phyloP scores from a whole-genome alignment of 2,329 filamentous ascomycete species.

The Fusarium euwallaceae region DNA sequence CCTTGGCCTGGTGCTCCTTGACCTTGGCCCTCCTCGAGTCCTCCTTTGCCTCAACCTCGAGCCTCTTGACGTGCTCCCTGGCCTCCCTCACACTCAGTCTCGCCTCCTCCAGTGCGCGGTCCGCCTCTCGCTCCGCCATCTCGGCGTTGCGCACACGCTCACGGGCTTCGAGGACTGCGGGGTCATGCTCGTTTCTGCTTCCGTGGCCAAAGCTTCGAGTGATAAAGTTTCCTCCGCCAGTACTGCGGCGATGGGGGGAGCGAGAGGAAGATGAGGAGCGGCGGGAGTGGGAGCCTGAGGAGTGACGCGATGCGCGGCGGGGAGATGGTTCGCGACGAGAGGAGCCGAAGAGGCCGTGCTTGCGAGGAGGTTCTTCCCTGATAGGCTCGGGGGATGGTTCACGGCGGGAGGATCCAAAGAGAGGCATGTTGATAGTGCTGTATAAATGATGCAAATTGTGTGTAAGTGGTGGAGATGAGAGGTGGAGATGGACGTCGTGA shows the following conservation, averaged over 20 bases:
- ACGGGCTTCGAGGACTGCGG: conserved; percentile 70
- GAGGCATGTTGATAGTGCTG: conserved; percentile 45
- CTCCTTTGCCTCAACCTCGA: conserved; percentile 76
- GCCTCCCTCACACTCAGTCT: conserved; percentile 72
- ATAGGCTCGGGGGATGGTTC: conserved; percentile 51
- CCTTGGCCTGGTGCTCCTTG: conserved; percentile 74
- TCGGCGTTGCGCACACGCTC: conserved; percentile 74
- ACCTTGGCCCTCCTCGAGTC: conserved; percentile 75
- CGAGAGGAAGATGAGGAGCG: conserved; percentile 25
- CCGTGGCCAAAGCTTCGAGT: conserved; percentile 60
- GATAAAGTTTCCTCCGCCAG: conserved; percentile 52
- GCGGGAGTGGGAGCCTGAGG: conserved; percentile 25
- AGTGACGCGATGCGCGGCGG: conserved; percentile 28
- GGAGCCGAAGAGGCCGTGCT: conserved; percentile 54
- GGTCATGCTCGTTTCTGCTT: conserved; percentile 65
- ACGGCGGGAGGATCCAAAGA: conserved; percentile 47
- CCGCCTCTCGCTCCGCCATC: conserved; percentile 73
- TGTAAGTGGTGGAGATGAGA: not conserved
- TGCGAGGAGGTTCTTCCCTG: conserved; percentile 44
- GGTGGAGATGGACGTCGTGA: not conserved
- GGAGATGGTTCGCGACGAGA: conserved; percentile 47
- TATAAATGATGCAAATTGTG: not conserved
- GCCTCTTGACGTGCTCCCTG: conserved; percentile 70
- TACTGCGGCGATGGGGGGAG: conserved; percentile 31
- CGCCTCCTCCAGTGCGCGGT: conserved; percentile 71